A percentile compares a stretch with the other conserved stretches of the same genome.
Evolutionary conservation across 2,329 filamentous ascomycete species (phyloP).

Genomic region (Talaromyces sp.): DNA sequence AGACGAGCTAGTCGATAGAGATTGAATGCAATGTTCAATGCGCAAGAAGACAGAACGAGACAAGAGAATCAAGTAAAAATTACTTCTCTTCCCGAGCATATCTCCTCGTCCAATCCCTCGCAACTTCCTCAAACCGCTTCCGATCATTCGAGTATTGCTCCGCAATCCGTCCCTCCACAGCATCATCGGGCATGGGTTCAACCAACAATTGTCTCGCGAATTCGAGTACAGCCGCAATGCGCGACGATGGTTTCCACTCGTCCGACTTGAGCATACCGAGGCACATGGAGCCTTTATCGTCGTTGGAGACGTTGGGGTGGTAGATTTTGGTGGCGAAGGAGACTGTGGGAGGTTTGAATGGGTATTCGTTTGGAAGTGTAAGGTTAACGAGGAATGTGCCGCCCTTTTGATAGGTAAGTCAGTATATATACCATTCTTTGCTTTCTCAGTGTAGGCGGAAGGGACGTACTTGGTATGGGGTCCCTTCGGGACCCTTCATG

Average conservation of each 20-base stretch:
- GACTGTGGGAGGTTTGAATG: slow-evolving; percentile 81
- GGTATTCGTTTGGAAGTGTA: slow-evolving; percentile 74
- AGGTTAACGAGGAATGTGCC: slow-evolving; percentile 74
- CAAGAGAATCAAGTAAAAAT: background rate
- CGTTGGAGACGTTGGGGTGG: slow-evolving; percentile 92
- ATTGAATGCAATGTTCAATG: background rate
- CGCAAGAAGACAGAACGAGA: background rate
- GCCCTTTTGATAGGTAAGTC: slow-evolving; percentile 46
- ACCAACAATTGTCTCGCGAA: slow-evolving; percentile 71
- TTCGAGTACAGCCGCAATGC: slow-evolving; percentile 71
- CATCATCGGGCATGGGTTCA: slow-evolving; percentile 84
- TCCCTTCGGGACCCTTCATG: slow-evolving; percentile 65
- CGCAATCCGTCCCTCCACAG: slow-evolving; percentile 81
- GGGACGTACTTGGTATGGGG: slow-evolving; percentile 62
- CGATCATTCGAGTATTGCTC: slow-evolving; percentile 74
- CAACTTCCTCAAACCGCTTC: slow-evolving; percentile 70
- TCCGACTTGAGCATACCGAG: slow-evolving; percentile 78
- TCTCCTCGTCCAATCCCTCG: slow-evolving; percentile 68
- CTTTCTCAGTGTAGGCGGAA: background rate
- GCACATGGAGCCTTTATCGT: slow-evolving; percentile 80
- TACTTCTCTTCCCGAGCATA: slow-evolving; percentile 58
- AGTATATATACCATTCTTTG: background rate
- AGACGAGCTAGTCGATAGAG: background rate
- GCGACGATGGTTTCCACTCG: slow-evolving; percentile 87
- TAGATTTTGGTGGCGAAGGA: slow-evolving; percentile 88